phyloP scores from a whole-genome alignment of 179 eudicot genomes.

The Actinidia polygama region DNA sequence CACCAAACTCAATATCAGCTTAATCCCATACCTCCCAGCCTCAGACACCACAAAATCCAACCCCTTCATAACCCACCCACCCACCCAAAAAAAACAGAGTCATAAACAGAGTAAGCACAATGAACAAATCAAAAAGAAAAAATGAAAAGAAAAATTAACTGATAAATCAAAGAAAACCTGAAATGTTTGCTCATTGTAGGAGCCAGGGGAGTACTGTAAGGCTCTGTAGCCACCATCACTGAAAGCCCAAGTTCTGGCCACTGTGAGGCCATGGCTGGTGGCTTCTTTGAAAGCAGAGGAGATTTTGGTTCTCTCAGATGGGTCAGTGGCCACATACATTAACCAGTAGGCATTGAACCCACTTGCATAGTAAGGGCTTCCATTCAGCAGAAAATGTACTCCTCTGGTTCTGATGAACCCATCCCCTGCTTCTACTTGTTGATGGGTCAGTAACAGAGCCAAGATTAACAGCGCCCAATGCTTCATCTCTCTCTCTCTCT shows the following conservation, averaged over 20 bases:
- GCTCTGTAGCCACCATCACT: slow-evolving; percentile 30
- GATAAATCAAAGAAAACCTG: slow-evolving; percentile 17
- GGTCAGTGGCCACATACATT: slow-evolving; percentile 28
- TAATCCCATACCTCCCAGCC: slow-evolving; percentile 14
- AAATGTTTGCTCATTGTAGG: slow-evolving; percentile 27
- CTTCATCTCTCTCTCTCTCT: slow-evolving; percentile 24
- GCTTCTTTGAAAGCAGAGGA: slow-evolving; percentile 18
- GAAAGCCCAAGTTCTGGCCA: slow-evolving; percentile 37
- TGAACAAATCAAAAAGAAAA: too few species aligned
- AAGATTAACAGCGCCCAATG: background rate
- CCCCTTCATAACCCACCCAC: too few species aligned
- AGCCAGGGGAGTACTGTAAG: slow-evolving; percentile 37
- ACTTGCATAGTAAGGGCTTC: slow-evolving; percentile 19
- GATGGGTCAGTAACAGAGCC: slow-evolving; percentile 4
- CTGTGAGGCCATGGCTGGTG: slow-evolving; percentile 10
- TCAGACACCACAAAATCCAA: slow-evolving; percentile 21
- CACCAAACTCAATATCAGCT: slow-evolving; percentile 6
- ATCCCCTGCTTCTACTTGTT: background rate
- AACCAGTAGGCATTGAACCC: slow-evolving; percentile 42
- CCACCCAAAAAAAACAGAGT: too few species aligned
- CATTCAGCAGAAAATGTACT: slow-evolving; percentile 23
- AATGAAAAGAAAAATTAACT: background rate
- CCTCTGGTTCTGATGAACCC: slow-evolving; percentile 16
- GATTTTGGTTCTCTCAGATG: slow-evolving; percentile 22
- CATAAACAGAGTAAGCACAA: too few species aligned